phyloP scores from a whole-genome alignment of 2,329 filamentous ascomycete genomes.

The Sclerotinia sclerotiorum region DNA sequence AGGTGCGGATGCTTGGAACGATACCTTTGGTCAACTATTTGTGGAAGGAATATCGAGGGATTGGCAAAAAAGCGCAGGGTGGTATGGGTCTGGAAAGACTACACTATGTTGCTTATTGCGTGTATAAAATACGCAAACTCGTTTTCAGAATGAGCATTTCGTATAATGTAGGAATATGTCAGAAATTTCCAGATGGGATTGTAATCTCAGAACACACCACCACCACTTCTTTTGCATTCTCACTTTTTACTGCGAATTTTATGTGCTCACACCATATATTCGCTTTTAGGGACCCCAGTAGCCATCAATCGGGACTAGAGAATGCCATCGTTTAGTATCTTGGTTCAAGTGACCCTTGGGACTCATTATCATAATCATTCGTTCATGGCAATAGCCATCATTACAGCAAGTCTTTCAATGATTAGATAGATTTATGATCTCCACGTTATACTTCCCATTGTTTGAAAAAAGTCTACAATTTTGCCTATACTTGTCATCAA shows the following conservation, averaged over 20 bases:
- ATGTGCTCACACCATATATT: neutral
- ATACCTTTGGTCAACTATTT: neutral
- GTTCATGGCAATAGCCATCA: no score
- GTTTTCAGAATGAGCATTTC: slow-evolving; percentile 8
- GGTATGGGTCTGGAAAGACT: neutral
- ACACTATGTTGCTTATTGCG: slow-evolving; percentile 9
- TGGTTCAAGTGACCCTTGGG: slow-evolving; percentile 2
- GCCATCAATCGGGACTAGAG: neutral
- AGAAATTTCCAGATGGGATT: neutral
- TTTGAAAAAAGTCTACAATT: neutral
- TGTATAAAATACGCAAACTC: slow-evolving; percentile 9
- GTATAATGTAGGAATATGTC: slow-evolving; percentile 9
- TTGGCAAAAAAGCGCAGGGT: slow-evolving; percentile 6
- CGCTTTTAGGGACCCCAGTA: neutral
- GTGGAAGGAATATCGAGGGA: neutral
- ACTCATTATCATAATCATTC: neutral
- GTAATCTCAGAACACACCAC: neutral
- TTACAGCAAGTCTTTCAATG: neutral
- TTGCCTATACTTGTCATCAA: neutral
- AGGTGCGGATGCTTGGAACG: neutral
- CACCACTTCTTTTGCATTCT: neutral
- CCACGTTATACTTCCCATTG: neutral
- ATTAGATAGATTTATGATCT: neutral
- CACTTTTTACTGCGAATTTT: neutral
- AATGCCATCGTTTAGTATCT: neutral